These are phyloP conservation scores for Ophiostoma fasciatum DNA, from an alignment of 2,329 filamentous ascomycete species.

Conservation along the genomic window DNA sequence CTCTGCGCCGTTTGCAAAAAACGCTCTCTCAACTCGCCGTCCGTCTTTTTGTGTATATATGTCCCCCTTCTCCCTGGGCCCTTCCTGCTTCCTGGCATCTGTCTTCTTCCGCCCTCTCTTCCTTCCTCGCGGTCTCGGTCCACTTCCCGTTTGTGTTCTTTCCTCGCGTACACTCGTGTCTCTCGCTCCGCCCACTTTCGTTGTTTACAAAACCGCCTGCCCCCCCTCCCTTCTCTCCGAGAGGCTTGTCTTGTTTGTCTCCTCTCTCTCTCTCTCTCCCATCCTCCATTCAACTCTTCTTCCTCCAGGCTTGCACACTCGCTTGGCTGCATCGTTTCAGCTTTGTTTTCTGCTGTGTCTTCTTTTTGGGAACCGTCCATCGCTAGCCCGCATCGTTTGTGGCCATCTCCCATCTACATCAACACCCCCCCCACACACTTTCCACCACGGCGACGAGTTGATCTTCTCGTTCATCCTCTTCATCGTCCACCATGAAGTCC, in stretches of 20 bases:
- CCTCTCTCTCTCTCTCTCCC: neutral
- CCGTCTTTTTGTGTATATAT: conserved; percentile 1
- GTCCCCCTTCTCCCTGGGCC: neutral
- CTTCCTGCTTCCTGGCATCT: neutral
- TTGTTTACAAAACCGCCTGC: conserved; percentile 5
- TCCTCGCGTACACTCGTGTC: conserved; percentile 1
- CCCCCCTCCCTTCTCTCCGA: neutral
- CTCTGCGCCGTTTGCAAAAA: too few relatives aligned
- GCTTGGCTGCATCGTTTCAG: neutral
- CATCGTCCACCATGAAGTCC: conserved; percentile 20
- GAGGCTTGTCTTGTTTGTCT: too few relatives aligned
- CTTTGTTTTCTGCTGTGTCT: neutral
- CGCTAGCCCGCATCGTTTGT: neutral
- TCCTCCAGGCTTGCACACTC: neutral
- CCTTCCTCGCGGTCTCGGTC: neutral
- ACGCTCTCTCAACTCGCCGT: too few relatives aligned
- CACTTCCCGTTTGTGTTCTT: neutral
- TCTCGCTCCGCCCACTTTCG: conserved; percentile 2
- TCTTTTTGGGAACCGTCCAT: neutral
- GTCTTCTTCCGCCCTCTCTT: neutral
- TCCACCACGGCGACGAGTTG: neutral
- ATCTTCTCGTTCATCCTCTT: neutral
- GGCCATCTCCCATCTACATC: too few relatives aligned
- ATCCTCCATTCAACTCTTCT: neutral
- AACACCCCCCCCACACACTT: too few relatives aligned